Conservation (phyloP, 2,329 filamentous ascomycete genomes). For the Cladosporium sp. region DNA sequence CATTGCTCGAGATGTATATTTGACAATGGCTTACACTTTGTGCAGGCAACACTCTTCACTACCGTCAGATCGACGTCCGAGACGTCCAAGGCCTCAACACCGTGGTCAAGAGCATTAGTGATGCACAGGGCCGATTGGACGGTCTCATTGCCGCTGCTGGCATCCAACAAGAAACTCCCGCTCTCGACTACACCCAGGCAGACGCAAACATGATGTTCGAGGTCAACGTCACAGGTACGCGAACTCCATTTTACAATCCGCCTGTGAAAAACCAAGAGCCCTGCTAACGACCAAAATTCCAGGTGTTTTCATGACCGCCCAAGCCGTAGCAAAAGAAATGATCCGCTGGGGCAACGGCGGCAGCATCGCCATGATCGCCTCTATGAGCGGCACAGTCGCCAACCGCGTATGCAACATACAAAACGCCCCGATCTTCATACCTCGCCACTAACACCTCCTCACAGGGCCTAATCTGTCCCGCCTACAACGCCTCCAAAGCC, state of each 20-base stretch:
- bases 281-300: neutral
- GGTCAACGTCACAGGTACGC: constrained; percentile 39
- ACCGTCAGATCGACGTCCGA: constrained; percentile 76
- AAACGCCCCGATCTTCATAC: neutral
- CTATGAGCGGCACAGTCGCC: constrained; percentile 58
- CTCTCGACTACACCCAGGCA: constrained; percentile 68
- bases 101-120: constrained; percentile 65
- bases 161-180: constrained; percentile 78
- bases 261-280: too few species aligned
- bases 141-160: constrained; percentile 72
- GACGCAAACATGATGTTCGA: constrained; percentile 61
- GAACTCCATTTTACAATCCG: neutral
- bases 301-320: constrained; percentile 56
- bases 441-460: constrained; percentile 17
- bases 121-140: constrained; percentile 67
- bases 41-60: constrained; percentile 57
- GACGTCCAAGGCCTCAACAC: constrained; percentile 64
- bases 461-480: constrained; percentile 61
- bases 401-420: constrained; percentile 52
- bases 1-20: neutral
- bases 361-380: constrained; percentile 60
- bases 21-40: neutral
- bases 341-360: constrained; percentile 57
- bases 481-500: constrained; percentile 74
- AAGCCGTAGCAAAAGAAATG: constrained; percentile 62